A percentile compares a stretch with the other conserved stretches of the same genome.
Evolutionary conservation across 2,329 filamentous ascomycete species (phyloP).

Genomic region (Elsinoe batatas): DNA sequence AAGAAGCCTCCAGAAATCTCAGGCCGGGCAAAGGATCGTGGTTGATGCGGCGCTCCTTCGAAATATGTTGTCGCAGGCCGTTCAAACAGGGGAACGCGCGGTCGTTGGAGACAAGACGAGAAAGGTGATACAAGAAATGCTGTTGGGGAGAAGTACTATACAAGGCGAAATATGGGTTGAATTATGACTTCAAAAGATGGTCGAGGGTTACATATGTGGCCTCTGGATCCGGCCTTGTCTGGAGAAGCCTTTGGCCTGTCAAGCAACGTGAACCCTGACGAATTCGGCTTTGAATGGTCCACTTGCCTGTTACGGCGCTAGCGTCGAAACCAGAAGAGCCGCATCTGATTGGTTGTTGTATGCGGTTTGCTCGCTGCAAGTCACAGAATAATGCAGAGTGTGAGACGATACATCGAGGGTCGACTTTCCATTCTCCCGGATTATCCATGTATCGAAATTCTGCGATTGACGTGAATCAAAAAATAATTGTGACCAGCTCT

Average conservation of each 20-base stretch:
- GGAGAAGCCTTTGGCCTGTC: background rate
- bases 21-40: background rate
- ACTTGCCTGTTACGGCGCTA: conserved; percentile 2
- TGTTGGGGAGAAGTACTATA: background rate
- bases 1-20: background rate
- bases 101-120: background rate
- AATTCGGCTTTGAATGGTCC: conserved; percentile 2
- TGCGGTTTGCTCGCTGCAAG: background rate
- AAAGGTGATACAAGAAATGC: background rate
- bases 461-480: no score
- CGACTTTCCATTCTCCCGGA: background rate
- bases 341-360: background rate
- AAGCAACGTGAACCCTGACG: background rate
- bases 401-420: background rate
- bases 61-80: conserved; percentile 2
- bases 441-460: background rate
- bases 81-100: conserved; percentile 8
- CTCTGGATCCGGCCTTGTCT: background rate
- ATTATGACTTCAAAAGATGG: background rate
- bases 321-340: background rate
- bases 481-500: no score
- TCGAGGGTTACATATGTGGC: background rate
- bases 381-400: background rate
- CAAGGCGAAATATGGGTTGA: background rate
- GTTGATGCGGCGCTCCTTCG: background rate